These are phyloP conservation scores for Phyllosticta paracitricarpa DNA, from an alignment of 2,329 filamentous ascomycete species.

Conservation along the genomic window DNA sequence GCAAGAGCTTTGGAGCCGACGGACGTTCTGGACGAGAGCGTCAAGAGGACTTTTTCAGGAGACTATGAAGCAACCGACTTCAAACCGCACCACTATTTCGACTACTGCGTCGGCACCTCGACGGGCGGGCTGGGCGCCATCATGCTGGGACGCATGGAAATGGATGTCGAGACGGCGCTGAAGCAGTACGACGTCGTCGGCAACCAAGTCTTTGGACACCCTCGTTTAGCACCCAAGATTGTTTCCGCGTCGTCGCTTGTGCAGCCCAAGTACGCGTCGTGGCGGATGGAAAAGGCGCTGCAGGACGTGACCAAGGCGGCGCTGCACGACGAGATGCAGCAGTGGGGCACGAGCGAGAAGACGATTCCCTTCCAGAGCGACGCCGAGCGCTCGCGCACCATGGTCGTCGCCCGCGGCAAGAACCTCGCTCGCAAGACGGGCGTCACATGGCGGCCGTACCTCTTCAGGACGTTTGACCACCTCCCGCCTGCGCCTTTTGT, in stretches of 20 bases:
- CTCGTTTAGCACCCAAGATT: not conserved
- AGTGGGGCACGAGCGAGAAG: slow-evolving; percentile 8
- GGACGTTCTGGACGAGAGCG: not conserved
- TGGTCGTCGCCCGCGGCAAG: not conserved
- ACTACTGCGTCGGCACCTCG: slow-evolving; percentile 16
- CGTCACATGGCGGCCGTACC: slow-evolving; percentile 1
- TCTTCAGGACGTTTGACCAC: slow-evolving; percentile 13
- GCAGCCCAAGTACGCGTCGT: slow-evolving; percentile 8
- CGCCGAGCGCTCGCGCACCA: not conserved
- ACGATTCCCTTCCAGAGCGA: slow-evolving; percentile 7
- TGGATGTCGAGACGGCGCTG: slow-evolving; percentile 13
- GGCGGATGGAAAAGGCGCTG: slow-evolving; percentile 8
- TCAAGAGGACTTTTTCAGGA: slow-evolving; percentile 2
- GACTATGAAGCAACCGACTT: not conserved
- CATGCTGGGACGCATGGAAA: slow-evolving; percentile 16
- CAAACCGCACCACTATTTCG: slow-evolving; percentile 16
- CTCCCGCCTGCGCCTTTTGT: not conserved
- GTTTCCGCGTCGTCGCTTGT: not conserved
- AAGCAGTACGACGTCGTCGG: slow-evolving; percentile 12
- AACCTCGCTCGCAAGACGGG: not conserved
- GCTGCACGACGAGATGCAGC: not conserved
- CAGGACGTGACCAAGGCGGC: slow-evolving; percentile 2
- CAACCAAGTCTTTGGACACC: slow-evolving; percentile 12
- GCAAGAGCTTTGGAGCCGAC: not conserved
- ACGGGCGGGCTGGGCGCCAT: slow-evolving; percentile 16